phyloP scores from a whole-genome alignment of 352 stramenopile species.

The Phytophthora syringae region DNA sequence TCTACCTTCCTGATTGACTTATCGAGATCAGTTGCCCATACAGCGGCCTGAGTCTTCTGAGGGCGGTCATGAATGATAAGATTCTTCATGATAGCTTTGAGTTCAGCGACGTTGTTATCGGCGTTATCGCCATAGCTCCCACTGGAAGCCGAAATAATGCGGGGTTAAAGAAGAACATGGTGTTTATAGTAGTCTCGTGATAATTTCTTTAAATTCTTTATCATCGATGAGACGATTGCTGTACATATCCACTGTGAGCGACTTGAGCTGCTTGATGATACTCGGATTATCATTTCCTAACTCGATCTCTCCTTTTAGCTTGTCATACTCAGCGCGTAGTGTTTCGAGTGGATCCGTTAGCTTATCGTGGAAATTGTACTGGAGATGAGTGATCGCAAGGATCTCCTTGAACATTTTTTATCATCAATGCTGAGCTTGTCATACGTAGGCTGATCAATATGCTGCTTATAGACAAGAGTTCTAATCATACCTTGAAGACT shows the following conservation, averaged over 20 bases:
- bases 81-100: not conserved
- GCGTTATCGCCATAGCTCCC: slow-evolving; percentile 1
- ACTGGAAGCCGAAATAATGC: not conserved
- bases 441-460: not conserved
- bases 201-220: slow-evolving; percentile 4
- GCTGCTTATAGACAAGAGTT: not conserved
- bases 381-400: slow-evolving; percentile 1
- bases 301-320: slow-evolving; percentile 1
- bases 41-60: not conserved
- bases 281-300: slow-evolving; percentile 3
- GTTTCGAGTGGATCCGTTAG: not conserved
- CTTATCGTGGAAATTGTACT: slow-evolving; percentile 1
- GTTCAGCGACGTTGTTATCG: not conserved
- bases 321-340: slow-evolving; percentile 2
- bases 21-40: not conserved
- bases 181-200: not conserved
- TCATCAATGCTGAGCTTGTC: not conserved
- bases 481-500: slow-evolving; percentile 2
- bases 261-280: slow-evolving; percentile 7
- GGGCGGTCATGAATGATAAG: not conserved
- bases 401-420: slow-evolving; percentile 8
- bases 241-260: not conserved
- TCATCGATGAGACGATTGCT: not conserved
- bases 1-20: not conserved
- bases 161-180: slow-evolving; percentile 4